Evolutionary conservation across 257 asterid genomes (phyloP).

Genomic region (Cynanchum wilfordii): DNA sequence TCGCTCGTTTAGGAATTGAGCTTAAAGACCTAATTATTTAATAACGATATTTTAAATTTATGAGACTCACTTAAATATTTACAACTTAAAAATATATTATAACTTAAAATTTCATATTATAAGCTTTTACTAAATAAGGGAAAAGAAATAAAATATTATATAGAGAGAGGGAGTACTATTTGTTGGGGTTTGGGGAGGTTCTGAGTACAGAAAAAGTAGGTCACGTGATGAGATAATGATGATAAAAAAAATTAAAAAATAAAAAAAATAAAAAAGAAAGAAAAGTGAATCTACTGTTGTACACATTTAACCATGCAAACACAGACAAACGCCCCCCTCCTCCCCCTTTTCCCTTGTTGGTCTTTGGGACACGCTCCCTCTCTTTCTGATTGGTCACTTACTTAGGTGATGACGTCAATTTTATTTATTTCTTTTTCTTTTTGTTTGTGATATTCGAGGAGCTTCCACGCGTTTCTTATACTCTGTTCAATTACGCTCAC

Average conservation of each 20-base stretch:
- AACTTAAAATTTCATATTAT: too few species aligned
- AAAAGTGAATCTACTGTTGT: constrained; percentile 13
- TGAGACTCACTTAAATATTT: too few species aligned
- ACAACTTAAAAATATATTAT: too few species aligned
- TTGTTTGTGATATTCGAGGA: constrained; percentile 20
- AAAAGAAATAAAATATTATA: too few species aligned
- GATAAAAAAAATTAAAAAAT: too few species aligned
- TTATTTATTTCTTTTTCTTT: neutral
- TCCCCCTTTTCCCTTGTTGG: constrained; percentile 7
- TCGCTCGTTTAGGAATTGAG: too few species aligned
- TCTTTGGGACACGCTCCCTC: constrained; percentile 26
- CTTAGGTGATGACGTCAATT: constrained; percentile 31
- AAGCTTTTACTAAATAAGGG: too few species aligned
- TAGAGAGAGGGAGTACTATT: too few species aligned
- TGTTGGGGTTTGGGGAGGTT: constrained; percentile 34
- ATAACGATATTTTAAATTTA: too few species aligned
- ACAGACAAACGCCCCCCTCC: constrained; percentile 17
- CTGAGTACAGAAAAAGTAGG: constrained; percentile 34
- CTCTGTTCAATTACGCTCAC: neutral
- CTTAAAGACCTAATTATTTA: too few species aligned
- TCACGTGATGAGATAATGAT: constrained; percentile 68
- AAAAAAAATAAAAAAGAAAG: neutral
- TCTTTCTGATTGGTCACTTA: constrained; percentile 21
- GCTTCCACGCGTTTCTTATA: neutral
- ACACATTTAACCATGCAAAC: constrained; percentile 31